phyloP scores from a whole-genome alignment of 371 early-diverging fungal genomes.

The Synchytrium microbalum region DNA sequence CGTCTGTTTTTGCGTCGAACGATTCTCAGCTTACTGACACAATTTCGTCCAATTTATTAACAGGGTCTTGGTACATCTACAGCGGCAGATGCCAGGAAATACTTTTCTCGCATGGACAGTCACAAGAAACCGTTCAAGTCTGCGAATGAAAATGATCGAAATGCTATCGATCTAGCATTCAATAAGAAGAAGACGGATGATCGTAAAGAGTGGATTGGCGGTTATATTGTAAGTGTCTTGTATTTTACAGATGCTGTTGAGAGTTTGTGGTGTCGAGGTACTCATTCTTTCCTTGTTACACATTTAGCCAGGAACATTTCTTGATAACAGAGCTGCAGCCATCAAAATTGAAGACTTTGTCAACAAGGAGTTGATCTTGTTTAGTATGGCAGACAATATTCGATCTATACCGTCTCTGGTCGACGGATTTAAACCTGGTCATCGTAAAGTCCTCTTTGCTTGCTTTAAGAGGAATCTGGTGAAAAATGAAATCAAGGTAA shows the following conservation, averaged over 20 bases:
- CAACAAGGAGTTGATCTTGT: constrained; percentile 96
- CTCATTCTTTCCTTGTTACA: constrained; percentile 1
- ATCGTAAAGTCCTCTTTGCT: constrained; percentile 95
- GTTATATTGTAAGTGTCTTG: constrained; percentile 49
- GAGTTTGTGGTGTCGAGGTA: neutral
- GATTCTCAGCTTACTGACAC: no score
- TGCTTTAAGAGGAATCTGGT: constrained; percentile 86
- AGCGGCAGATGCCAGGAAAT: constrained; percentile 86
- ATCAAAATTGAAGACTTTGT: constrained; percentile 94
- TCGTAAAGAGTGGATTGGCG: constrained; percentile 94
- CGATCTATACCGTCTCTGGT: constrained; percentile 97
- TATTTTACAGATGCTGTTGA: neutral
- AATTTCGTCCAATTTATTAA: no score
- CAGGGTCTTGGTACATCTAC: constrained; percentile 97
- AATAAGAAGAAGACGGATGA: constrained; percentile 94
- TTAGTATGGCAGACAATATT: constrained; percentile 96
- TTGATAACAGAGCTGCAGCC: constrained; percentile 73
- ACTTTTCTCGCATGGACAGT: constrained; percentile 72
- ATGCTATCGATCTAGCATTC: constrained; percentile 95
- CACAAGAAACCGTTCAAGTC: constrained; percentile 85
- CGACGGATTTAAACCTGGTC: constrained; percentile 99
- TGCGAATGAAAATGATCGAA: constrained; percentile 59
- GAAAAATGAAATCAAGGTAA: constrained; percentile 82
- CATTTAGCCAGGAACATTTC: constrained; percentile 78
- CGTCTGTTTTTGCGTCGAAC: no score